Conservation (phyloP, 257 asterid genomes). For the Knoxia roxburghii region DNA sequence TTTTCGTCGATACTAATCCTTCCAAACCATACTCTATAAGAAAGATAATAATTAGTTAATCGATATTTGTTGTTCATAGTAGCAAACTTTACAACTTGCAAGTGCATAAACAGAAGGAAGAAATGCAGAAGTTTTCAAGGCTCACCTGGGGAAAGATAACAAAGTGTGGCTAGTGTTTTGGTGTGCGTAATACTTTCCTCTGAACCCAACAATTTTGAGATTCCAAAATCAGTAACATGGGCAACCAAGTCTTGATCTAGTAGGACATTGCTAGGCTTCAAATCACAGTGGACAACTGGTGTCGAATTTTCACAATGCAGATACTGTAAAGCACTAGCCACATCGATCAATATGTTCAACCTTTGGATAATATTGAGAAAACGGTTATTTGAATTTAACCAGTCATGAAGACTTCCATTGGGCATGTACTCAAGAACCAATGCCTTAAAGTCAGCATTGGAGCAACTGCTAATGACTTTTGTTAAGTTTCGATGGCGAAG, state of each 20-base stretch:
- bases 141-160: constrained; percentile 18
- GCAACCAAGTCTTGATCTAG: constrained; percentile 14
- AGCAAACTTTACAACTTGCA: background rate
- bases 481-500: constrained; percentile 16
- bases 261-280: constrained; percentile 17
- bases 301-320: constrained; percentile 8
- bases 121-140: no score
- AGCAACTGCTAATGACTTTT: constrained; percentile 5
- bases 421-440: constrained; percentile 16
- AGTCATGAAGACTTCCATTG: constrained; percentile 14
- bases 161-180: constrained; percentile 12
- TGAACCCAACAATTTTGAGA: constrained; percentile 1
- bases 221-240: constrained; percentile 13
- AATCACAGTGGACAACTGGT: constrained; percentile 8
- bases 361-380: constrained; percentile 1
- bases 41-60: background rate
- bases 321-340: constrained; percentile 9
- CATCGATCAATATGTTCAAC: constrained; percentile 12
- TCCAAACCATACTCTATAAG: background rate
- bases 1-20: background rate
- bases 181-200: constrained; percentile 6
- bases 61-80: background rate
- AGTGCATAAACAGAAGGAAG: no score
- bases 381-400: background rate
- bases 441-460: constrained; percentile 13